Evolutionary conservation across 2,329 filamentous ascomycete genomes (phyloP), one percentile per base, ranked within the genome.

Genomic region (Fusarium siculi): DNA sequence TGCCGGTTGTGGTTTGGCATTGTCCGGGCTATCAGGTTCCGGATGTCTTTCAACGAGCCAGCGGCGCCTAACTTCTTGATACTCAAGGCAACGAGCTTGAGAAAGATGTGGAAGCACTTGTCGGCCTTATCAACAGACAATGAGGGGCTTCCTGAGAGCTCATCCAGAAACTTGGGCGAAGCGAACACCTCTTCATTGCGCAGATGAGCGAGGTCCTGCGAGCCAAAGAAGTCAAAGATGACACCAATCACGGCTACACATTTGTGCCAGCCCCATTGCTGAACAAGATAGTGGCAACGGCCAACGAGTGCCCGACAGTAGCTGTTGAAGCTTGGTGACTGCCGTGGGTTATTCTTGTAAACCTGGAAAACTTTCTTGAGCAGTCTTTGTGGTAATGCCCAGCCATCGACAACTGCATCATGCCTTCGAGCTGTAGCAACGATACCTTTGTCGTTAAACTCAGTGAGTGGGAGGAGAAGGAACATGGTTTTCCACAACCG

Each of bases 191-290:
- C 88, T 77, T 93, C 91, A 66, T 92, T 92, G 42, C 89, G 87
- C 46, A 93, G 78, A 78, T 93, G 88, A 5, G 86, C 86, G 16
- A 93, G 84, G 50, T 88, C 86, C 70, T 90, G 88, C 4, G 87
- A 87, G 15, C 89, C 90, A 73, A 92, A 93, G 76, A 92, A 92
- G 79, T 93, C 90, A 70, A 92, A 93, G 6, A 93, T 86, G 4
- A 86, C 83, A 4, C 90, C 89, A 37, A 92, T 82, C 19, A 92
- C 84, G 16, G 85, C 82, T 52, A 86, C 87, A 73, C 87, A 89
- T 68, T 84, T 88, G 42, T 84, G 84, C 91, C 91, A 93, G 8
- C 89, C 89, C 91, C 91, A 93, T 78, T 90, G 87, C 64, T 87
- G 83, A 52, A 92, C 87, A 15, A 92, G 84, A 76, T 88, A 88